Conservation (phyloP, 208 protist genomes). For the Blastocrithidia nonstop region DNA sequence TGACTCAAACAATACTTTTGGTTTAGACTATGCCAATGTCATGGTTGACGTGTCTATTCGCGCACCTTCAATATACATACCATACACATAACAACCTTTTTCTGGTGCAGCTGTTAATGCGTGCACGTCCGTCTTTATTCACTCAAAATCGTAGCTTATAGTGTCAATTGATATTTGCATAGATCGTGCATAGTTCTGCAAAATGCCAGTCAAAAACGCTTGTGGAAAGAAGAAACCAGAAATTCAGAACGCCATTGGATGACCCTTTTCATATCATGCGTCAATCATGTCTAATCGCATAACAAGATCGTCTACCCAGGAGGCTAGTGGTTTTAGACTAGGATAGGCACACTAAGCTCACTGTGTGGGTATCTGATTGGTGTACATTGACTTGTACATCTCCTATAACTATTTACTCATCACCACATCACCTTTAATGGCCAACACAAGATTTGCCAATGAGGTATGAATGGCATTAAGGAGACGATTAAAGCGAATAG, state of each 20-base stretch:
- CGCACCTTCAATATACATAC: slow-evolving; percentile 92
- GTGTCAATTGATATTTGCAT: slow-evolving; percentile 91
- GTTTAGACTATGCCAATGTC: slow-evolving; percentile 64
- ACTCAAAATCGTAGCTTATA: slow-evolving; percentile 86
- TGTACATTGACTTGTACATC: slow-evolving; percentile 87
- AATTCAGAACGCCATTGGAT: slow-evolving; percentile 91
- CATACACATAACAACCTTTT: slow-evolving; percentile 88
- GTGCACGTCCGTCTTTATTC: slow-evolving; percentile 21
- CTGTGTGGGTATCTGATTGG: slow-evolving; percentile 89
- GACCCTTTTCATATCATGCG: slow-evolving; percentile 87
- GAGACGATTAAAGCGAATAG: slow-evolving; percentile 93
- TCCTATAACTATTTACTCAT: slow-evolving; percentile 95
- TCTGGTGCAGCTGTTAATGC: slow-evolving; percentile 31
- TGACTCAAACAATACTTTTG: slow-evolving; percentile 87
- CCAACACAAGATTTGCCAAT: slow-evolving; percentile 74
- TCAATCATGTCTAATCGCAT: slow-evolving; percentile 87
- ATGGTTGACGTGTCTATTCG: slow-evolving; percentile 32
- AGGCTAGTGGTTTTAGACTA: slow-evolving; percentile 86
- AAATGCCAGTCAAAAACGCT: slow-evolving; percentile 86
- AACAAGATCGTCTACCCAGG: slow-evolving; percentile 91
- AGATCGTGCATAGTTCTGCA: slow-evolving; percentile 92
- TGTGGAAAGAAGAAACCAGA: slow-evolving; percentile 96
- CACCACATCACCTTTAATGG: slow-evolving; percentile 95
- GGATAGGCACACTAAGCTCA: slow-evolving; percentile 90
- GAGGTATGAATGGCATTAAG: slow-evolving; percentile 63